Evolutionary conservation across 2,329 filamentous ascomycete genomes (phyloP).

Genomic region (Aspergillus cejpii): DNA sequence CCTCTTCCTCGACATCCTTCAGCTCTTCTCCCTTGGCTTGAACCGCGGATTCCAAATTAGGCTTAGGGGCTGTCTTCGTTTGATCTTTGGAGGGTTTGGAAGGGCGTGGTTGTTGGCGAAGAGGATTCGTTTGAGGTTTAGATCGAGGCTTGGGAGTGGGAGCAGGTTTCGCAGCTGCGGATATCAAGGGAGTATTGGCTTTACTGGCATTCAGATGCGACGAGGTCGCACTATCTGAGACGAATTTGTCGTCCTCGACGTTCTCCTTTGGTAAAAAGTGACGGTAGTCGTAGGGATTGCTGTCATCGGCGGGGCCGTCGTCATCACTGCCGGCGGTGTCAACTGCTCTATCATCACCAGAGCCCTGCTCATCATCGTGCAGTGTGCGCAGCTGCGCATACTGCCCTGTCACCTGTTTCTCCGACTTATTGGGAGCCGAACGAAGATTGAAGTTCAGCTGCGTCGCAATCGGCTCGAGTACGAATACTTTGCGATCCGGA

Average conservation of each 20-base stretch:
- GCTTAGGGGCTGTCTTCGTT: slow-evolving; percentile 14
- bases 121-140: slow-evolving; percentile 30
- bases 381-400: slow-evolving; percentile 57
- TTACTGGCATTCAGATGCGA: slow-evolving; percentile 28
- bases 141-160: slow-evolving; percentile 24
- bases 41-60: slow-evolving; percentile 19
- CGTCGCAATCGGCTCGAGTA: slow-evolving; percentile 74
- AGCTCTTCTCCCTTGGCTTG: slow-evolving; percentile 10
- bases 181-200: slow-evolving; percentile 30
- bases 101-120: slow-evolving; percentile 25
- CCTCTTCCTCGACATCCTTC: slow-evolving; percentile 10
- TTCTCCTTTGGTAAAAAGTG: slow-evolving; percentile 43
- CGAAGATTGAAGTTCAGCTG: slow-evolving; percentile 82
- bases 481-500: slow-evolving; percentile 63
- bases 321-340: slow-evolving; percentile 36
- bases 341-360: slow-evolving; percentile 28
- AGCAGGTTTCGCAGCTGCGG: slow-evolving; percentile 22
- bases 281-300: slow-evolving; percentile 46
- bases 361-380: slow-evolving; percentile 32
- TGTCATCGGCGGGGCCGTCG: slow-evolving; percentile 39
- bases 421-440: slow-evolving; percentile 58
- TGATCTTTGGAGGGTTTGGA: slow-evolving; percentile 18
- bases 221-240: slow-evolving; percentile 32
- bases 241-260: slow-evolving; percentile 29
- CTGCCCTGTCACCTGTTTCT: slow-evolving; percentile 59